These are phyloP conservation scores for Mycena olivaceomarginata DNA, from an alignment of 768 basidiomycete genomes.

Conservation along the genomic window DNA sequence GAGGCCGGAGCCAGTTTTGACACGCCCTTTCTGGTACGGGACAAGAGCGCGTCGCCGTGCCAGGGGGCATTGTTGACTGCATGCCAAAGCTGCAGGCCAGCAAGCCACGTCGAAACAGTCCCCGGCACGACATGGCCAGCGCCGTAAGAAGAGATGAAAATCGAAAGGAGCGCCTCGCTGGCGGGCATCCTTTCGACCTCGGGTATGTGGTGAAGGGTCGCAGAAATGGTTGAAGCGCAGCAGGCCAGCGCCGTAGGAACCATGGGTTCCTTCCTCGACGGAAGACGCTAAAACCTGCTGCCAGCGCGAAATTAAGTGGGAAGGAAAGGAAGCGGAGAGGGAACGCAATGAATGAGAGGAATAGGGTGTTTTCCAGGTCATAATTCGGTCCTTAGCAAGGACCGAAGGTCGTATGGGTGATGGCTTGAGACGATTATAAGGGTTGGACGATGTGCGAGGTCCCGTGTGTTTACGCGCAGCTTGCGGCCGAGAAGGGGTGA, in stretches of 20 bases:
- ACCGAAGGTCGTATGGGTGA: constrained; percentile 1
- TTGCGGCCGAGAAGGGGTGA: constrained; percentile 29
- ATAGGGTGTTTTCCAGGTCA: not conserved
- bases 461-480: constrained; percentile 4
- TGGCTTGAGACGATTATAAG: constrained; percentile 25
- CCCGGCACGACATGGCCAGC: too few species aligned
- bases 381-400: not conserved
- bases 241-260: constrained; percentile 55
- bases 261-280: constrained; percentile 44
- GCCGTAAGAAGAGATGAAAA: too few species aligned
- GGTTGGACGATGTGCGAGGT: constrained; percentile 23
- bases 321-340: not conserved
- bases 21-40: constrained; percentile 5
- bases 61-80: not conserved
- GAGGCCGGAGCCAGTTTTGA: constrained; percentile 4
- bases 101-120: too few species aligned
- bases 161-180: not conserved
- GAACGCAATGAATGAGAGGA: not conserved
- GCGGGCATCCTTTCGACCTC: constrained; percentile 55
- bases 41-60: not conserved
- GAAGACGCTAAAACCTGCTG: constrained; percentile 10
- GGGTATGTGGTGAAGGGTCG: constrained; percentile 47
- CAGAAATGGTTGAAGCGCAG: constrained; percentile 60
- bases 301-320: constrained; percentile 16
- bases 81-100: too few species aligned